phyloP scores from a whole-genome alignment of 371 early-diverging fungal genomes.

The Thermomucor indicae-seudaticae region DNA sequence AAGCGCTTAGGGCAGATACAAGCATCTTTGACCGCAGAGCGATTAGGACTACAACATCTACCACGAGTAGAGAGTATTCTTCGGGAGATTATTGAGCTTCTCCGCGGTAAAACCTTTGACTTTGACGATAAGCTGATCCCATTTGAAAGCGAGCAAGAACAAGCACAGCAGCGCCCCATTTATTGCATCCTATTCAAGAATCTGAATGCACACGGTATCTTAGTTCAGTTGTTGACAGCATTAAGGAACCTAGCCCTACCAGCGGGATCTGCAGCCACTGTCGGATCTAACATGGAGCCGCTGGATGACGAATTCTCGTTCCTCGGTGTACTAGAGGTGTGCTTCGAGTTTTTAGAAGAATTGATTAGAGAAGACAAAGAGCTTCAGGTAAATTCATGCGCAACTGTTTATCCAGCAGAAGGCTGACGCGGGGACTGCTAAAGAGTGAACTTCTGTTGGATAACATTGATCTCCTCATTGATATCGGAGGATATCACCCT shows the following conservation, averaged over 20 bases:
- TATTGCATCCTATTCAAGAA: conserved; percentile 28
- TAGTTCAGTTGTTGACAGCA: conserved; percentile 10
- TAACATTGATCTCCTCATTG: conserved; percentile 47
- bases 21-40: conserved; percentile 17
- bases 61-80: conserved; percentile 19
- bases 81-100: conserved; percentile 23
- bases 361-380: conserved; percentile 19
- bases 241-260: conserved; percentile 6
- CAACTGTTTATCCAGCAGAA: neutral
- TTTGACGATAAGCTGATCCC: conserved; percentile 12
- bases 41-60: conserved; percentile 9
- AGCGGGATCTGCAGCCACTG: neutral
- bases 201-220: conserved; percentile 13
- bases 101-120: conserved; percentile 31
- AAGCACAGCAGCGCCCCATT: conserved; percentile 5
- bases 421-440: neutral
- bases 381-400: conserved; percentile 15
- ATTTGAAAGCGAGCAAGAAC: conserved; percentile 5
- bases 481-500: conserved; percentile 17
- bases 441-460: conserved; percentile 25
- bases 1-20: conserved; percentile 15
- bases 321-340: conserved; percentile 5
- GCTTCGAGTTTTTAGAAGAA: conserved; percentile 19
- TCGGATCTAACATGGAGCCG: neutral
- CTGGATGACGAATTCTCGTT: conserved; percentile 5